Base-by-base conservation (phyloP, 352 stramenopile genomes). In the Aphanomyces stellatus region DNA sequence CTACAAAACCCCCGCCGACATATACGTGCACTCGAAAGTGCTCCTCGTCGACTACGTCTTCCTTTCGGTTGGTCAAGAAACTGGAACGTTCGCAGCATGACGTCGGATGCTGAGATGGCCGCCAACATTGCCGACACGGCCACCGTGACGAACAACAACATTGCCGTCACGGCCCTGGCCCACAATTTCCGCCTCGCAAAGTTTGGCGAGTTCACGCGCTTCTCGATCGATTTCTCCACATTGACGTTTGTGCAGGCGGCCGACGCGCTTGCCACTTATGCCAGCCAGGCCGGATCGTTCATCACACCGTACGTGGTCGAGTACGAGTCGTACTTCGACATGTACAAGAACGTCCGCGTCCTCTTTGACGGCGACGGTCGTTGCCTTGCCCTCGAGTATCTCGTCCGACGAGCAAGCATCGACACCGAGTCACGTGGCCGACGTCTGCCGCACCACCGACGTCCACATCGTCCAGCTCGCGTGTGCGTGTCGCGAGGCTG, bases 81-180 rank as follows among this genome's bases (percentile, higher is more conserved):
- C 75, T 97, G 95, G 73, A 97, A 97, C 70, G 85, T 95, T 53
- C 85, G 91, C 34, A 95, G 82, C 56, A 86, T 90, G 69, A 87
- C 79, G 46, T 82, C 71, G 35, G 81, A 88, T 71, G 76, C 76
- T 43, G 80, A 90, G n/a, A 82, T 90, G 37, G 78, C 70, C 25
- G 70, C 79, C 30, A 78, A 76, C 55, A 69, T 89, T 24, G 69
- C 88, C 19, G 79, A 86, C 53, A 72, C 75, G 41, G 71, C 78
- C 71, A 64, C 34, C 53, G 17, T 71, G n/a, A 27, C 22, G 4
- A 22, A 49, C 57, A 71, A 78, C 37, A 72, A 73, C 17, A 77
- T 86, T 43, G 76, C 69, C 13, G 78, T 85, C 33, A 71, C 74
- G 27, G 72, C 72, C 41, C 48, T 83, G 49, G 78, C 69, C 19